These are phyloP conservation scores for Alnus rubra DNA, from an alignment of 306 rosid genomes.

Conservation along the genomic window DNA sequence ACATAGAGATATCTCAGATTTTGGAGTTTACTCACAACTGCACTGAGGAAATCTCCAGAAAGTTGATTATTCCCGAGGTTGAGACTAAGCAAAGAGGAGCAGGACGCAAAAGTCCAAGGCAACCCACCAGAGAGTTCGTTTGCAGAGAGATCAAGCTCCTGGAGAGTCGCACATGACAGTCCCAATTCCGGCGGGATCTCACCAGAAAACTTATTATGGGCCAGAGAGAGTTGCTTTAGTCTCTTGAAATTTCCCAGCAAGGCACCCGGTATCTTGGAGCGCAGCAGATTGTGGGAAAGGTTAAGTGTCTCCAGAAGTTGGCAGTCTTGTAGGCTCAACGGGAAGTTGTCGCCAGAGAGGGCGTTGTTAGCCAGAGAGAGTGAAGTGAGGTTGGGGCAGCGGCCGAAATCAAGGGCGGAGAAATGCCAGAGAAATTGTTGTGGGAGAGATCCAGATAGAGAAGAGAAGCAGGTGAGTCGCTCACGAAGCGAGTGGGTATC, in stretches of 20 bases:
- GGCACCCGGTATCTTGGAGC: slow-evolving; percentile 42
- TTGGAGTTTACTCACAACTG: slow-evolving; percentile 43
- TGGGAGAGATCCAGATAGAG: slow-evolving; percentile 52
- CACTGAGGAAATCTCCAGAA: slow-evolving; percentile 46
- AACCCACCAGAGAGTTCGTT: slow-evolving; percentile 56
- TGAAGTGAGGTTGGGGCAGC: slow-evolving; percentile 44
- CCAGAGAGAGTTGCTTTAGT: slow-evolving; percentile 46
- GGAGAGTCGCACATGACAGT: slow-evolving; percentile 42
- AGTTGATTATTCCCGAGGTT: slow-evolving; percentile 58
- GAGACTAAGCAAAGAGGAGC: slow-evolving; percentile 49
- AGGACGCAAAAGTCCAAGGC: slow-evolving; percentile 49
- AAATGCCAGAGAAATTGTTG: slow-evolving; percentile 54
- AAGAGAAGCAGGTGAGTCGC: slow-evolving; percentile 33
- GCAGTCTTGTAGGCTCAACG: slow-evolving; percentile 41
- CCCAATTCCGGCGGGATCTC: slow-evolving; percentile 53
- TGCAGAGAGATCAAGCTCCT: slow-evolving; percentile 56
- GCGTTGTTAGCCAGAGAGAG: slow-evolving; percentile 45
- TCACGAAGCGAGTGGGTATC: slow-evolving; percentile 40
- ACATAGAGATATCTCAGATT: slow-evolving; percentile 47
- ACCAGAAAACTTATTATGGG: slow-evolving; percentile 50
- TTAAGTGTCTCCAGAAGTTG: slow-evolving; percentile 47
- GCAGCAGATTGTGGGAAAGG: slow-evolving; percentile 52
- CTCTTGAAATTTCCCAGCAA: slow-evolving; percentile 45
- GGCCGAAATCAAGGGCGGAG: slow-evolving; percentile 42
- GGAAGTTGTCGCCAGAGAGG: slow-evolving; percentile 42